Base-by-base conservation (phyloP, 495 filamentous ascomycete species). In the Neurospora discreta region DNA sequence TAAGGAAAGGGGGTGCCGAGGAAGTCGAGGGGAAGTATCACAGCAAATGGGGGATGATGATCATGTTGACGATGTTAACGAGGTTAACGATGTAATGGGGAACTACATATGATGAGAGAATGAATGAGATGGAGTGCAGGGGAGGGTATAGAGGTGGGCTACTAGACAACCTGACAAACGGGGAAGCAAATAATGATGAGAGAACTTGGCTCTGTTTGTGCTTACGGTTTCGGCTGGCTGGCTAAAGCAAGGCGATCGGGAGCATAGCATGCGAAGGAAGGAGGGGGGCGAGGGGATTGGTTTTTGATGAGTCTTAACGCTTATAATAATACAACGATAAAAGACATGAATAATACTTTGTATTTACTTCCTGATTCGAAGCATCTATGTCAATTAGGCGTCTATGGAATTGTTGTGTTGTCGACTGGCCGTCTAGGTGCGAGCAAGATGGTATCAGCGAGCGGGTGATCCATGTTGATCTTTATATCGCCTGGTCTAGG, bases 231-330 rank as follows among this genome's bases (percentile, higher is more conserved):
- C n/a, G 52, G 52, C 46, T 58, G 46, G 46, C 46, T 58, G n/a
- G 20, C 5, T 58, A 26, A 58, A 58, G 46, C 46, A 58, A 58
- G 46, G 46, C 52, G 52, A 65, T 65, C 52, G 42, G 42, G 69
- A 75, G 74, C 71, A 75, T 75, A 71, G 70, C 73, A 71, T 75
- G 52, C 20, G 30, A 40, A 42, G 11, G 73, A 58, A 36, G 39
- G n/a, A n/a, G n/a, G n/a, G n/a, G n/a, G n/a, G n/a, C n/a, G n/a
- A n/a, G n/a, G n/a, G 71, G 65, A 5, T 36, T 36, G 33, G 33
- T 36, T 10, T 71, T 46, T 18, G 41, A 18, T 16, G 15, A 70
- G 71, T 33, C 70, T 75, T 67, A 73, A 71, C 69, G 73, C 69
- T 69, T 74, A 73, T 74, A 76, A 71, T 70, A 72, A 39, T 60